Conservation (phyloP, 345 rosid genomes). For the Linum trigynum region DNA sequence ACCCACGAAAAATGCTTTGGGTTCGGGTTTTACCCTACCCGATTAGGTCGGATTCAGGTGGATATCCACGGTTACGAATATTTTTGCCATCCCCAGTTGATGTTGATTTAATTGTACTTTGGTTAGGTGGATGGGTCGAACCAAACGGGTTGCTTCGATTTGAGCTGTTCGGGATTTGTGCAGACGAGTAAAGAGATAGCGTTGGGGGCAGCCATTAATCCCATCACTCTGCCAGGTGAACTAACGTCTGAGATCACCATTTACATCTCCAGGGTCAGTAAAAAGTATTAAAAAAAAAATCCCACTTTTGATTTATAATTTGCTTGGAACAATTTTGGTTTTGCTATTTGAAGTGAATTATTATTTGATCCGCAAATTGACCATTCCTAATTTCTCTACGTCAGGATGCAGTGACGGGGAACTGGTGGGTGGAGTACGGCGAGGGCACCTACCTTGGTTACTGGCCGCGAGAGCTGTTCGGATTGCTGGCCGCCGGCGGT, state of each 20-base stretch:
- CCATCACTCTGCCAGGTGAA: slow-evolving; percentile 27
- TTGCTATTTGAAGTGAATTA: background rate
- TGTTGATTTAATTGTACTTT: background rate
- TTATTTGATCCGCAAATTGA: background rate
- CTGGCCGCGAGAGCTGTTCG: slow-evolving; percentile 40
- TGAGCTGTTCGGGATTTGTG: slow-evolving; percentile 52
- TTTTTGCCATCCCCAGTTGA: no score
- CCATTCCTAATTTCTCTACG: background rate
- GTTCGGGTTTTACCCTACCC: no score
- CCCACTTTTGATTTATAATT: no score
- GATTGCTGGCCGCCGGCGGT: slow-evolving; percentile 13
- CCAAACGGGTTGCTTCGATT: slow-evolving; percentile 51
- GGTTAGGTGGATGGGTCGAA: slow-evolving; percentile 36
- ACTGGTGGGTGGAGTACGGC: slow-evolving; percentile 50
- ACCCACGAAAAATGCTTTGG: no score
- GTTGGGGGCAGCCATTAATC: slow-evolving; percentile 47
- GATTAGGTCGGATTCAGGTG: no score
- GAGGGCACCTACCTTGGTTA: slow-evolving; percentile 41
- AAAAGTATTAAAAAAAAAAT: no score
- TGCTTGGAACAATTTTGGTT: no score
- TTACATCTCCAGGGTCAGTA: slow-evolving; percentile 35
- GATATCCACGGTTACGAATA: no score
- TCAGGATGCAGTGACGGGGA: slow-evolving; percentile 37
- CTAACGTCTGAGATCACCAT: slow-evolving; percentile 43
- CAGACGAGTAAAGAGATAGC: slow-evolving; percentile 48